Evolutionary conservation across 2,329 filamentous ascomycete genomes (phyloP), one percentile per base, ranked within the genome.

Genomic region (Monosporascus sp.): DNA sequence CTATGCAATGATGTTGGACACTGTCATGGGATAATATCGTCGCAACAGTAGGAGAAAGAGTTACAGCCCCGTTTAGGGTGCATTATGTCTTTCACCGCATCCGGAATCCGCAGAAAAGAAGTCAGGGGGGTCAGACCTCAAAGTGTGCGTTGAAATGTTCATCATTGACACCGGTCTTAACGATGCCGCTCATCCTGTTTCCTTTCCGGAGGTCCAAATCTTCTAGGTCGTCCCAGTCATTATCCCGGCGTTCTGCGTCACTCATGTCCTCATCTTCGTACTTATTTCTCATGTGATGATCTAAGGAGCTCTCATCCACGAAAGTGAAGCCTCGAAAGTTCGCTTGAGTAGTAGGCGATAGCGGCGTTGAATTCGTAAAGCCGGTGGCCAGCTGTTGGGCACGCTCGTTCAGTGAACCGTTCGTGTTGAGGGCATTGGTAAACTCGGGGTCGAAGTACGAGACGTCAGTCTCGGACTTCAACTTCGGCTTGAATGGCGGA

Each of bases 391-490:
- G 72, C 7, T 90, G 90, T 15, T 90, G 90, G 5, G 94, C 93
- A 53, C 93, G 86, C 63, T 94, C 90, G 66, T 97, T 97, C 54
- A 97, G 78, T 1, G 92, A 97, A 1, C 88, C 85, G 51, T 90
- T 90, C 55, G 86, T 89, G 64, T 92, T 90, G 53, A 97, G 75
- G 6, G 94, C 94, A 60, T 94, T 97, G 50, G 94, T 99, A 70
- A 99, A 99, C 69, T 97, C 94, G 0, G 94, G 94, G 64, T 99
- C 94, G 66, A 99, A 99, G 73, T 99, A 97, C 45, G 92, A 97
- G 1, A 95, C 95, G 62, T 99, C 94, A 3, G 92, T 90, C 70
- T 96, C 91, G 15, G 89, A 94, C 79, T 95, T 95, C 67, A 99
- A 80, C 72, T 96, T 96, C 7, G 94, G 94, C 78, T 97, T 97